Evolutionary conservation across 139 green algal species (phyloP), one percentile per base, ranked within the genome.

Genomic region (Tetradesmus obliquus): DNA sequence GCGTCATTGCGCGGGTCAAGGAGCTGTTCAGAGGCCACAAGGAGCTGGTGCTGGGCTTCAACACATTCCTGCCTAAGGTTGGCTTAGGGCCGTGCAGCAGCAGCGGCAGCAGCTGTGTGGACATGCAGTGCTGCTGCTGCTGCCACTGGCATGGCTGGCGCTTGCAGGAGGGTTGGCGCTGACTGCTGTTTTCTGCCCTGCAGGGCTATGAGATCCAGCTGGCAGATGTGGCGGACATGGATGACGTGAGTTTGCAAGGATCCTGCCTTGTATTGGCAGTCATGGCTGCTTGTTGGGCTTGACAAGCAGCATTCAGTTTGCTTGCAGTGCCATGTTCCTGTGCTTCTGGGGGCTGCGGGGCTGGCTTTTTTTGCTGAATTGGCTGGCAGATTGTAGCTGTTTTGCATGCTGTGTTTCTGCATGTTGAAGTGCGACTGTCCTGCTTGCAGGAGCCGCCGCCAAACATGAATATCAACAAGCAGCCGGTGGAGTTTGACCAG

Each of bases 41-140:
- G 4, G 96, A 99, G 93, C 97, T 99, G 6, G 99, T 99, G 82
- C 94, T 99, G 66, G 98, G 98, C 51, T 99, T 99, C 95, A 99
- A 99, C 94, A 99, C 98, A 17, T 99, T 99, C 93, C 93, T 99
- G 84, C 98, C 98, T 13, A 98, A 97, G 95, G 96, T 98, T 76
- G 66, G 66, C 66, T 24, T 24, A 3, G 17, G 79, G 62, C 91
- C 51, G 0, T 32, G 53, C 51, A 72, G 83, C 58, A 20, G 79
- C 79, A 66, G 79, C 45, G n/a, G 58, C 81, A 82, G 88, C 66
- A 53, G 9, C 60, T 51, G 45, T 13, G 9, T n/a, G 10, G 1
- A 5, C 66, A 24, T 90, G 69, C 86, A 22, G 45, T 89, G 84
- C n/a, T 80, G 84, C 55, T 84, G 89, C 19, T 58, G 55, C 80